Evolutionary conservation across 805 yeast genomes (phyloP), one percentile per base, ranked within the genome.

Genomic region (Lipomyces lipofer): DNA sequence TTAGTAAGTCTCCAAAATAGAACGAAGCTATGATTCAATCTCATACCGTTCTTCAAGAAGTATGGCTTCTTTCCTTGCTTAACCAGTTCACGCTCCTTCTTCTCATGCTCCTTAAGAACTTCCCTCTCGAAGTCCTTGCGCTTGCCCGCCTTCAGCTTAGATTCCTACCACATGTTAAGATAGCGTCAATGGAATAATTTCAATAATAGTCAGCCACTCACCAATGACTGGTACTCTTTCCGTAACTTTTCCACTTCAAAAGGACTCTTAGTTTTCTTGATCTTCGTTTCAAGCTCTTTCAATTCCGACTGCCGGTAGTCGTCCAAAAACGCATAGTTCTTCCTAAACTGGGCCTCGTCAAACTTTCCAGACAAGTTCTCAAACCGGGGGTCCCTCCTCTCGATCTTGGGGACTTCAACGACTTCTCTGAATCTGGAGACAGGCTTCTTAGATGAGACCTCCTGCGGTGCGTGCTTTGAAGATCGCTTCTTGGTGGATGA

Each of bases 311-410:
- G 76, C 68, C 98, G 78, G 69, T 94, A 94, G 36, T 86, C 90
- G 69, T 90, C 96, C 54, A 94, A 72, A 67, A 94, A 94, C 42
- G 81, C 78, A 72, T 94, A 94, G 65, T 92, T 84, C 64, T 82
- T 80, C 56, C 97, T 76, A 15, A 87, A 79, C 54, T 77, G 75
- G 29, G 75, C 73, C 54, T 80, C 71, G 67, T 91, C 92, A 0
- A 94, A 88, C 63, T 82, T 85, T 53, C 98, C 98, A 59, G 82
- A 82, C 0, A 96, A 90, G 2, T 92, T 79, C 69, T 94, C 97
- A 68, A 94, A 94, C 63, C 99, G 77, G 30, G 95, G 85, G 72
- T 94, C 99, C 46, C 81, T 78, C 64, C 47, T 69, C 64, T 52
- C 71, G 67, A 60, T 69, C 28, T 59, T 58, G 22, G 69, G 69